These are phyloP conservation scores for Penicillium coprophilum DNA, from an alignment of 495 filamentous ascomycete genomes.

Conservation along the genomic window DNA sequence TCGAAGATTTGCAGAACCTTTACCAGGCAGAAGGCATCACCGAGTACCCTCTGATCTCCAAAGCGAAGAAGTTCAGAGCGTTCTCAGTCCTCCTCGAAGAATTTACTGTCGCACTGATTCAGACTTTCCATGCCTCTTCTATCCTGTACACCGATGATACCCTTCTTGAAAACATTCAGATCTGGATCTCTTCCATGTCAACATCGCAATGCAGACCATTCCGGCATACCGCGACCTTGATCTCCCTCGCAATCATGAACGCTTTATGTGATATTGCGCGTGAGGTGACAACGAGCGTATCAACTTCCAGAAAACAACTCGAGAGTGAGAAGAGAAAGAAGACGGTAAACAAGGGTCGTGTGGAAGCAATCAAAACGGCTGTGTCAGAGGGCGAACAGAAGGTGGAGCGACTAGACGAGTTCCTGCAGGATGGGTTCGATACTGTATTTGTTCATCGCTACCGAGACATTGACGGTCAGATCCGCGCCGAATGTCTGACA, in stretches of 20 bases:
- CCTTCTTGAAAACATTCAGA: constrained; percentile 78
- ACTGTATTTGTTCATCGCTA: constrained; percentile 93
- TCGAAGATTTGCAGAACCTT: constrained; percentile 77
- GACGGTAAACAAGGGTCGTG: constrained; percentile 69
- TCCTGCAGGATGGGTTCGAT: constrained; percentile 80
- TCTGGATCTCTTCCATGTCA: constrained; percentile 85
- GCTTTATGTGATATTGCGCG: constrained; percentile 64
- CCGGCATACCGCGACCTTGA: constrained; percentile 85
- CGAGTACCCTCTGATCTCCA: constrained; percentile 92
- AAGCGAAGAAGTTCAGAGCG: constrained; percentile 63
- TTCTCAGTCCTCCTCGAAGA: constrained; percentile 75
- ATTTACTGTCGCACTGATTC: constrained; percentile 74
- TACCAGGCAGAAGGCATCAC: constrained; percentile 75
- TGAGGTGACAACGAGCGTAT: constrained; percentile 63
- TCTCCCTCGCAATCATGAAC: constrained; percentile 71
- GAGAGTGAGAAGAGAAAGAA: constrained; percentile 80
- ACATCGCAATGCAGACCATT: constrained; percentile 82
- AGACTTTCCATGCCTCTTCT: constrained; percentile 69
- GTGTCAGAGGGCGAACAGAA: constrained; percentile 65
- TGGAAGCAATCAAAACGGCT: constrained; percentile 64
- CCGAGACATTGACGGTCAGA: constrained; percentile 85
- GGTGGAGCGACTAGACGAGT: constrained; percentile 59
- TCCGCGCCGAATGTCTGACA: constrained; percentile 79
- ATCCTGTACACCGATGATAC: constrained; percentile 70
- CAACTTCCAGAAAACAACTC: constrained; percentile 73